Base-by-base conservation (phyloP, 1,139 yeast genomes). In the Hanseniaspora sp. region DNA sequence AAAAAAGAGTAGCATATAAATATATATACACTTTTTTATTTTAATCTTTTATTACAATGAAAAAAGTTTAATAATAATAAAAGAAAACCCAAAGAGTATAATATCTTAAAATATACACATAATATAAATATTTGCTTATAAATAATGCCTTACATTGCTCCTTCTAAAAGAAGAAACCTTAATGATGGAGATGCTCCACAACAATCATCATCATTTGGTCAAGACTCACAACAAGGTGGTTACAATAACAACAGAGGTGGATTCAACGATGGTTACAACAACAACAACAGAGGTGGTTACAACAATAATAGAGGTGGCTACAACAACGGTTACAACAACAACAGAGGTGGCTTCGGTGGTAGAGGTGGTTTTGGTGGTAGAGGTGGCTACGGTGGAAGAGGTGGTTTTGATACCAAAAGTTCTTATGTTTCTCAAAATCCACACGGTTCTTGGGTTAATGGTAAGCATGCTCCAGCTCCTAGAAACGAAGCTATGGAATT, bases 391-490 rank as follows among this genome's bases (percentile, higher is more conserved):
- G 46, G 57, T 33, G 60, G 62, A 55, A 58, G 58, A 49, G 49
- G 58, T 56, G 57, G 60, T 47, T 62, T 64, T 41, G 55, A 54
- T 56, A 60, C 62, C 48, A 61, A 65, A 49, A 63, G 68, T 59
- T 64, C 69, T 55, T 61, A 58, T 55, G 58, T 60, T 55, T 59
- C 63, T 52, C 70, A 69, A 51, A 70, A 69, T 15, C 53, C 53
- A n/a, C 53, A 49, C 58, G 95, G 95, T 63, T 76, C 75, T 62
- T 92, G 90, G 80, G 82, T 76, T 57, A 86, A 90, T 65, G 97
- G 97, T 62, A 80, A 80, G 67, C 98, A 92, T 69, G 76, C 80
- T 61, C 95, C 95, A 56, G 87, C 95, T 57, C 77, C 81, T 54
- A 76, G 75, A 61, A 85, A 86, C 69, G 80, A 79, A 65, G 74